Conservation (phyloP, 495 filamentous ascomycete genomes). For the Talaromyces liani region DNA sequence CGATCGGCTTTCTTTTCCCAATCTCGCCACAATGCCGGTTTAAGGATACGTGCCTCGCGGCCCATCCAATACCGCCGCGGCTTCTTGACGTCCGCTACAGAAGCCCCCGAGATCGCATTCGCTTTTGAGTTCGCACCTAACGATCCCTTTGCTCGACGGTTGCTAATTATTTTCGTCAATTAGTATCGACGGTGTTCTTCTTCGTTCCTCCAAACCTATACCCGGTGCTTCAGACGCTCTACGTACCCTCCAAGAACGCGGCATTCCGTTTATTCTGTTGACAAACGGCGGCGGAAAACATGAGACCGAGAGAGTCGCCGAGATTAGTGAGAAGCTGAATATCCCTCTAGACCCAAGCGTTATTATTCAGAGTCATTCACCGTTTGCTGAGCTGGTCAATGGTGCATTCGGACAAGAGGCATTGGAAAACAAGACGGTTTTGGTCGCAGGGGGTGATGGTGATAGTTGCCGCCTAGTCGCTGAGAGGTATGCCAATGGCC, state of each 20-base stretch:
- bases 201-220: conserved; percentile 73
- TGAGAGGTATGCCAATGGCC: conserved; percentile 32
- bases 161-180: conserved; percentile 8
- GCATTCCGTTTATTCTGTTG: conserved; percentile 76
- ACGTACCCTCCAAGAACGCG: conserved; percentile 57
- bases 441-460: conserved; percentile 76
- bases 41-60: not conserved
- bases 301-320: conserved; percentile 61
- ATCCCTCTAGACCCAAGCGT: conserved; percentile 55
- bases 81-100: conserved; percentile 24
- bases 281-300: conserved; percentile 84
- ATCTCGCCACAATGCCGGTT: not conserved
- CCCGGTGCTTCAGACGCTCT: conserved; percentile 75
- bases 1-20: not conserved
- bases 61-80: conserved; percentile 12
- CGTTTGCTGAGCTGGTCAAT: conserved; percentile 53
- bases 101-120: conserved; percentile 63
- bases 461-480: conserved; percentile 72
- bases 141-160: not conserved
- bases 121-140: conserved; percentile 67
- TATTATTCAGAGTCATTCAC: conserved; percentile 81
- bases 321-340: conserved; percentile 56
- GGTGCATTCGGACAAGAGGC: conserved; percentile 27
- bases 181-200: conserved; percentile 92
- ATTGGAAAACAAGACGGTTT: conserved; percentile 62